Percentiles rank a stretch among this genome's conserved stretches.
These are phyloP conservation scores for Sporobolomyces phaffii DNA, from an alignment of 768 basidiomycete species.

Conservation along the genomic window DNA sequence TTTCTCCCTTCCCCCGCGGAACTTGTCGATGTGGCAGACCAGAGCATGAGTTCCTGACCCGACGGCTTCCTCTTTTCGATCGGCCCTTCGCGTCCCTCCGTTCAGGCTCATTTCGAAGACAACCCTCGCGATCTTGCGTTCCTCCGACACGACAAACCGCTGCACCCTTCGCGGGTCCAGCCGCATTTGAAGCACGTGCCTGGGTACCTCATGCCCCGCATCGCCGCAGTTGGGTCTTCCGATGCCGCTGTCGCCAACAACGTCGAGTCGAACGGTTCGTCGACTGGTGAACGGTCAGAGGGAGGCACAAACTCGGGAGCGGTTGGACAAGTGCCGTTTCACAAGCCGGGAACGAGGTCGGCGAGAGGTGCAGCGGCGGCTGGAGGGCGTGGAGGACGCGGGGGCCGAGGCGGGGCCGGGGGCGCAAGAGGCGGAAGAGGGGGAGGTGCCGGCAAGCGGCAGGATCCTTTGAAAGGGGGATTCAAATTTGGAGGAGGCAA, in stretches of 20 bases:
- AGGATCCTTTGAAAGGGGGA: slow-evolving; percentile 37
- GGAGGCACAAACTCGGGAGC: background rate
- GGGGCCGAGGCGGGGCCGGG: slow-evolving; percentile 7
- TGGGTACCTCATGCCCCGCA: slow-evolving; percentile 78
- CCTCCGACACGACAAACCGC: slow-evolving; percentile 85
- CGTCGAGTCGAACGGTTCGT: background rate
- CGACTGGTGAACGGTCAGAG: background rate
- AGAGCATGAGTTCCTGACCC: too few relatives aligned
- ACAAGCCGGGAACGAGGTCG: slow-evolving; percentile 21
- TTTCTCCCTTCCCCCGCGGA: background rate
- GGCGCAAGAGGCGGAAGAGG: background rate
- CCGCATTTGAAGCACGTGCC: slow-evolving; percentile 95
- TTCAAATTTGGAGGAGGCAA: slow-evolving; percentile 32
- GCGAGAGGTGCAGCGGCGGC: background rate
- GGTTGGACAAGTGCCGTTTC: slow-evolving; percentile 25
- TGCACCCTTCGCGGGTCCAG: slow-evolving; percentile 83
- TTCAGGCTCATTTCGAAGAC: slow-evolving; percentile 92
- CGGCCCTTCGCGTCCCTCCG: too few relatives aligned
- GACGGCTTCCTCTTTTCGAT: too few relatives aligned
- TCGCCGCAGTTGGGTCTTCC: slow-evolving; percentile 54
- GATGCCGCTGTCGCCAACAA: slow-evolving; percentile 35
- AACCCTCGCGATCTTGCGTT: slow-evolving; percentile 89
- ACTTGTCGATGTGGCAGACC: too few relatives aligned
- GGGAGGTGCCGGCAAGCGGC: slow-evolving; percentile 20
- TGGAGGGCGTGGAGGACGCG: background rate